Base-by-base conservation (phyloP, 805 yeast genomes). In the Vanderwaltozyma yarrowii region DNA sequence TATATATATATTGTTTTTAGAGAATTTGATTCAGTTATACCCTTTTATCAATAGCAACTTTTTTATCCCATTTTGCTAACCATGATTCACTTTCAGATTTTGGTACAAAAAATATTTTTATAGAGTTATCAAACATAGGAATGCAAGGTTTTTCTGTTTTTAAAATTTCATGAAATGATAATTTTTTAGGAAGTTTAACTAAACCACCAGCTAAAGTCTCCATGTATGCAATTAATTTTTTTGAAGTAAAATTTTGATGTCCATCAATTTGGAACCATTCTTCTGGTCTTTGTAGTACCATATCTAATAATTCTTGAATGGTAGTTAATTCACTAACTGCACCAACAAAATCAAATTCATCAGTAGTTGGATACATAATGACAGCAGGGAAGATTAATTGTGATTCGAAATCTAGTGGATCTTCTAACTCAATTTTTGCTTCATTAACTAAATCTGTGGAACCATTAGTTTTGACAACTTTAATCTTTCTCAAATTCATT, bases 141-240 rank as follows among this genome's bases (percentile, higher is more conserved):
- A 85, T 76, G 18, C 67, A 67, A 13, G 94, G 83, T 8, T 61
- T 61, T 27, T 70, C 74, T 35, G 74, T 69, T 63, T 75, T 70
- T 45, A 89, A 66, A 0, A 79, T 81, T 36, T 73, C 71, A 49
- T 74, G 72, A 17, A 89, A 56, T 1, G 82, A 65, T 17, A 77
- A 71, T 46, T 82, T 85, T 56, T 80, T 83, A 20, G 95, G 95
- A 4, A 81, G 75, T 59, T 85, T 86, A 32, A 86, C 78, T 43
- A 89, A 67, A 0, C 96, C 96, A 36, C 96, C 96, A 2, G 76
- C 52, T 24, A 63, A 69, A 0, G 96, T 85, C 57, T 85, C 96
- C 77, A 84, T 77, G 58, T 70, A 89, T 5, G 80, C 80, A 36
- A 82, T 79, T 19, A 87, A 61, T 38, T 71, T 72, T 45, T 71